Evolutionary conservation across 805 yeast genomes (phyloP).

Genomic region (Metschnikowia vanudenii): DNA sequence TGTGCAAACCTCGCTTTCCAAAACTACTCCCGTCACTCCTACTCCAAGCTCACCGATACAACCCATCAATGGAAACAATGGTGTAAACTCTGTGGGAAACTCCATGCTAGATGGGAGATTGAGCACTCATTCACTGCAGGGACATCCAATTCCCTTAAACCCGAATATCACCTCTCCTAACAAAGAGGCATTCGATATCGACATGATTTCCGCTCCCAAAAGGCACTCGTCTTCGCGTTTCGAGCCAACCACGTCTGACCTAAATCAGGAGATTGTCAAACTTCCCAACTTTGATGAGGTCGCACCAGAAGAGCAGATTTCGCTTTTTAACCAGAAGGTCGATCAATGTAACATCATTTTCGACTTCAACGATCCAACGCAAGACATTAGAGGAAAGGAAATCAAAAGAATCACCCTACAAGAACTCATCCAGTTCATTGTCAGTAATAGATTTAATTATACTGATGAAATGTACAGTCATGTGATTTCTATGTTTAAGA

Average conservation of each 20-base stretch:
- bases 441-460: slow-evolving; percentile 76
- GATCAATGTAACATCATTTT: slow-evolving; percentile 94
- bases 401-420: slow-evolving; percentile 82
- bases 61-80: neutral
- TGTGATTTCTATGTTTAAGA: slow-evolving; percentile 86
- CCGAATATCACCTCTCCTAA: slow-evolving; percentile 59
- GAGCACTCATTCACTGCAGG: slow-evolving; percentile 19
- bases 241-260: slow-evolving; percentile 59
- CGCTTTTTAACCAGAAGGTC: slow-evolving; percentile 79
- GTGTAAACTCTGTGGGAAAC: slow-evolving; percentile 4
- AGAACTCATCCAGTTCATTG: slow-evolving; percentile 85
- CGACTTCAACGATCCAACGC: slow-evolving; percentile 91
- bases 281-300: slow-evolving; percentile 89
- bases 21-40: slow-evolving; percentile 20
- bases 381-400: slow-evolving; percentile 90
- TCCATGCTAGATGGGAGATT: slow-evolving; percentile 16
- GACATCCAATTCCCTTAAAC: slow-evolving; percentile 49
- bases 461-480: slow-evolving; percentile 89
- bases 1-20: slow-evolving; percentile 15
- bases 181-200: slow-evolving; percentile 70
- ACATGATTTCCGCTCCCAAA: slow-evolving; percentile 74
- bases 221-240: slow-evolving; percentile 91
- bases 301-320: slow-evolving; percentile 70
- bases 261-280: slow-evolving; percentile 53
- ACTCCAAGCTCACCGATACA: slow-evolving; percentile 18